Evolutionary conservation across 306 rosid genomes (phyloP).

Genomic region (Lagenaria siceraria): DNA sequence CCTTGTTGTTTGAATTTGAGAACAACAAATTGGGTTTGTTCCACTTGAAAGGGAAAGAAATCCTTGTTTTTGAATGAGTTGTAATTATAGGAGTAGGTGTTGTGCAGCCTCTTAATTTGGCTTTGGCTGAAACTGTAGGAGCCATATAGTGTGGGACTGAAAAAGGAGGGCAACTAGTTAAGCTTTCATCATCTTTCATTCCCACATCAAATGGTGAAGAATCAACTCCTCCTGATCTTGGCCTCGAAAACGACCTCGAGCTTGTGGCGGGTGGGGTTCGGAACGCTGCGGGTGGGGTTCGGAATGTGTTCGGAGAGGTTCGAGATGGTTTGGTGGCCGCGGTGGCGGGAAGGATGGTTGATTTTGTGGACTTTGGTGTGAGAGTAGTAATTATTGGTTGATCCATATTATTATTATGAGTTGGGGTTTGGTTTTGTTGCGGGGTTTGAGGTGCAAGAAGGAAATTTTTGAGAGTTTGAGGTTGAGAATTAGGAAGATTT

Average conservation of each 20-base stretch:
- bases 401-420: constrained; percentile 42
- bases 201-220: constrained; percentile 49
- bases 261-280: neutral
- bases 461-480: constrained; percentile 43
- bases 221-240: constrained; percentile 26
- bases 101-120: constrained; percentile 40
- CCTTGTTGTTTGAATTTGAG: constrained; percentile 29
- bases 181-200: constrained; percentile 70
- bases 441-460: constrained; percentile 73
- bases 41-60: constrained; percentile 84
- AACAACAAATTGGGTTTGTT: constrained; percentile 42
- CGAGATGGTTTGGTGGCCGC: constrained; percentile 23
- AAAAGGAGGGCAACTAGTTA: constrained; percentile 89
- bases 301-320: constrained; percentile 26
- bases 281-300: neutral
- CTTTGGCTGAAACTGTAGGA: constrained; percentile 70
- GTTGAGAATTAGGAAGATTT: constrained; percentile 26
- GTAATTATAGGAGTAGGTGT: constrained; percentile 3
- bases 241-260: constrained; percentile 26
- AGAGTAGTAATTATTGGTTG: constrained; percentile 25
- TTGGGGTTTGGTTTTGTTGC: constrained; percentile 49
- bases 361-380: constrained; percentile 72
- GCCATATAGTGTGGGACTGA: constrained; percentile 84
- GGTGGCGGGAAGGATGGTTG: constrained; percentile 29
- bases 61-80: constrained; percentile 53